Evolutionary conservation across 1,284 basidiomycete species (phyloP), one percentile per base, ranked within the genome.

Genomic region (Megacollybia platyphylla): DNA sequence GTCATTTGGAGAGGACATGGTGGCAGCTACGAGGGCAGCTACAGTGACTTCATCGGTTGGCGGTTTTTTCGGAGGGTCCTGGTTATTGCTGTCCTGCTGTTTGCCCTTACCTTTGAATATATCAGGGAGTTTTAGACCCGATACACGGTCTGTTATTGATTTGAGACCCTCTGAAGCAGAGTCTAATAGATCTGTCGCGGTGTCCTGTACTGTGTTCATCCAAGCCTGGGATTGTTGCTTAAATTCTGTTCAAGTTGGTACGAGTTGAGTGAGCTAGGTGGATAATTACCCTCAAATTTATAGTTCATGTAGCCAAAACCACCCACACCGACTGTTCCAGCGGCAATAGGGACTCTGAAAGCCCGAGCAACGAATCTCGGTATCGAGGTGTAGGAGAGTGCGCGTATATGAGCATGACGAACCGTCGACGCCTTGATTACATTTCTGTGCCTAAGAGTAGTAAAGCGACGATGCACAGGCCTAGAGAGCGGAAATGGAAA

Each of bases 261-360:
- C 28, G 44, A 24, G 46, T 20, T 13, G 11, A 32, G 10, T 26
- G 18, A 15, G 49, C 24, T 18, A 35, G 9, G 13, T 20, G 17
- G 7, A 32, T n/a, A 61, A 76, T 51, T 48, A 88, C 90, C 87
- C 67, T 96, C 90, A 53, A 92, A 80, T 64, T 89, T 90, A 67
- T 91, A 93, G 57, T 91, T 91, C 11, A 88, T 90, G 60, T 93
- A 94, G 5, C 86, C 87, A 44, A 92, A 65, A 0, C 87, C 83
- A n/a, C 91, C 90, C 1, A 84, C 90, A 8, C 90, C 89, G 17
- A 90, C 75, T 0, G 87, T 87, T 17, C 79, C 83, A 9, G 84
- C 87, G 27, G 87, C 89, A 48, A 89, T 71, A 28, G 89, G 89
- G 1, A 93, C 78, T 41, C 83, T 70, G 56, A 93, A 89, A 0